Evolutionary conservation across 306 rosid species (phyloP), one percentile per base, ranked within the genome.

Genomic region (Lathyrus sativus): DNA sequence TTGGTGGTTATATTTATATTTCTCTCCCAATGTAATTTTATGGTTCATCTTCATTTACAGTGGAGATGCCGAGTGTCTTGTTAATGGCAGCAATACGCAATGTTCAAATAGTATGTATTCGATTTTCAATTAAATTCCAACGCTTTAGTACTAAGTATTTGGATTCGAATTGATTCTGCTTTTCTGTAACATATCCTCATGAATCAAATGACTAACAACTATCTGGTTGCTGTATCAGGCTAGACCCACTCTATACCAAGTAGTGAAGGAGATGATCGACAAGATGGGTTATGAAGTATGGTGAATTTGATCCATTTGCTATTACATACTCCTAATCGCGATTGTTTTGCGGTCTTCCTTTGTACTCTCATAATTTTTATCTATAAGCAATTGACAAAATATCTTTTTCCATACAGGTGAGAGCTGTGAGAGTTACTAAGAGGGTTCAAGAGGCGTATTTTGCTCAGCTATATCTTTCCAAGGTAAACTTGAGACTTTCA

Each of bases 361-460:
- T 10, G n/a, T 19, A 14, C 29, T 74, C 29, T 15, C 48, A 8
- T 14, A 14, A 53, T 33, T 48, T 55, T 22, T 41, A 41, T 62
- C 49, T 72, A 69, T 62, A 64, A 71, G 62, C 37, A 48, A 80
- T 39, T 61, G 15, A 48, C 56, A 18, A 26, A 53, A 39, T 53
- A 45, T 63, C 50, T 19, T 72, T 72, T 76, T 73, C 50, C 26
- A 18, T 75, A 72, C 85, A 95, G 99, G 97, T 95, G 62, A 88
- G 65, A 72, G 79, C 82, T 63, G 97, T 87, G 68, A 84, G 99
- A 82, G 92, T 95, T 64, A 95, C 99, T 13, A 88, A 83, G 83
- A 85, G 99, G 72, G 96, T 88, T 78, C 95, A 95, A 9, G 99
- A 95, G 69, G 99, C 99, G 46, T 95, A 95, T 82, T 95, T 88